Percentiles rank a stretch among this genome's conserved stretches.
phyloP scores from a whole-genome alignment of 1,284 basidiomycete species.

The Ganoderma sinense region DNA sequence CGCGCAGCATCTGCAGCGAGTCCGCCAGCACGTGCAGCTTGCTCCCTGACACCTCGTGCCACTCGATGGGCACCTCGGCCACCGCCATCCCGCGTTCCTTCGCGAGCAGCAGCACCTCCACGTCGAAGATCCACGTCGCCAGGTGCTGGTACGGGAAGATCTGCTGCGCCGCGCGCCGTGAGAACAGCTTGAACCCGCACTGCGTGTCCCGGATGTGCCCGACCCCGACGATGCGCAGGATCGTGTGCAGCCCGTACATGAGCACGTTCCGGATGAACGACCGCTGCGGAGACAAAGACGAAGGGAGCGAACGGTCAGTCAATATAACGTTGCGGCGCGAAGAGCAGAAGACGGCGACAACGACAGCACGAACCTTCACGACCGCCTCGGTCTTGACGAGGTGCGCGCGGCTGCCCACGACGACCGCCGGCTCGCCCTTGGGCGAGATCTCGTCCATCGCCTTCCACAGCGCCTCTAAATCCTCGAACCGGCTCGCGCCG shows the following conservation, averaged over 20 bases:
- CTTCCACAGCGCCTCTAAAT: conserved; percentile 77
- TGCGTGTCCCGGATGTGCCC: conserved; percentile 93
- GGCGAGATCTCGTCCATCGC: conserved; percentile 72
- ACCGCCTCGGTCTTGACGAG: conserved; percentile 91
- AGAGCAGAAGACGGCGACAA: background rate
- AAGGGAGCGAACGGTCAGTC: background rate
- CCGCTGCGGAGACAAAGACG: conserved; percentile 57
- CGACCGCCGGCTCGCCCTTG: conserved; percentile 65
- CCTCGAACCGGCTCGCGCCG: conserved; percentile 87
- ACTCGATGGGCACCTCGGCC: conserved; percentile 86
- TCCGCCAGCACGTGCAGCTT: conserved; percentile 89
- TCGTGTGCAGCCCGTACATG: conserved; percentile 91
- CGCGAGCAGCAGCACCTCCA: conserved; percentile 91
- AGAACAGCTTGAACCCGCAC: conserved; percentile 95
- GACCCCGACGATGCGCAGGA: conserved; percentile 85
- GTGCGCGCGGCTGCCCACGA: conserved; percentile 90
- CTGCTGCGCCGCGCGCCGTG: conserved; percentile 77
- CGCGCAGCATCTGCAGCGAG: conserved; percentile 87
- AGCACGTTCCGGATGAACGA: conserved; percentile 88
- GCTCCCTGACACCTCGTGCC: conserved; percentile 92
- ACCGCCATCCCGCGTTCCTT: conserved; percentile 80
- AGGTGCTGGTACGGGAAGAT: conserved; percentile 89
- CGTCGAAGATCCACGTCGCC: conserved; percentile 94
- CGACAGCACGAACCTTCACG: conserved; percentile 74
- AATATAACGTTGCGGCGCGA: background rate